Evolutionary conservation across 176 grass and related monocot genomes (phyloP).

Genomic region (Oryza brachyantha): DNA sequence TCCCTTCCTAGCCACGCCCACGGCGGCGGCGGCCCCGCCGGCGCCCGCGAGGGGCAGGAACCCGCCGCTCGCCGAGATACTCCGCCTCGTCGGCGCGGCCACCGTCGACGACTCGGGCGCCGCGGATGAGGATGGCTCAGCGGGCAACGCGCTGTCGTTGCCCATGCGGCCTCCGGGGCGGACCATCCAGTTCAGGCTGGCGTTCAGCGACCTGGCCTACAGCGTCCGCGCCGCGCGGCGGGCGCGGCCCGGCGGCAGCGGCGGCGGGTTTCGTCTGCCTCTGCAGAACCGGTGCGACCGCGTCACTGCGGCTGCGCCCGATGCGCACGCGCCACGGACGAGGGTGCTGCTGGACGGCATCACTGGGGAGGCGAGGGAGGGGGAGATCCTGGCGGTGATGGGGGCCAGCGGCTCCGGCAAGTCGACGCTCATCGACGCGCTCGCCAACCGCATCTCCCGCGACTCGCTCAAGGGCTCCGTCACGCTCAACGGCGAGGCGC

Average conservation of each 20-base stretch:
- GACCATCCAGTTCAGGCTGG: constrained; percentile 54
- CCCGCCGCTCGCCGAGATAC: constrained; percentile 60
- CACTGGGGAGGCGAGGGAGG: constrained; percentile 70
- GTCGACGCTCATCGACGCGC: constrained; percentile 91
- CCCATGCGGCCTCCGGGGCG: too few species aligned
- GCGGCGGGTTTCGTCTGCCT: neutral
- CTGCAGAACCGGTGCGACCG: constrained; percentile 16
- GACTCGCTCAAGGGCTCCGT: constrained; percentile 67
- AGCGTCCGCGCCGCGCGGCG: constrained; percentile 45
- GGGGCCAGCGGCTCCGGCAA: constrained; percentile 94
- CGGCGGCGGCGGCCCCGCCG: neutral
- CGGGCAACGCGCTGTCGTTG: constrained; percentile 9
- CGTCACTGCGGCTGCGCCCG: constrained; percentile 19
- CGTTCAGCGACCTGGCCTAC: constrained; percentile 68
- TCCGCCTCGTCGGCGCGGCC: constrained; percentile 68
- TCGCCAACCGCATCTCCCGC: constrained; percentile 76
- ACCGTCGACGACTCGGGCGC: constrained; percentile 23
- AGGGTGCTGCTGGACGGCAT: constrained; percentile 59
- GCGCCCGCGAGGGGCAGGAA: constrained; percentile 19
- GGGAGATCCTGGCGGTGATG: constrained; percentile 84
- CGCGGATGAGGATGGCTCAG: constrained; percentile 22
- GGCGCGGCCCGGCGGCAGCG: neutral
- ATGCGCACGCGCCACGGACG: constrained; percentile 27
- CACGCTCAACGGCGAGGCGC: constrained; percentile 75
- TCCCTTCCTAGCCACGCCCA: constrained; percentile 39